phyloP scores from a whole-genome alignment of 202 grass and related monocot species.

The Digitaria exilis region DNA sequence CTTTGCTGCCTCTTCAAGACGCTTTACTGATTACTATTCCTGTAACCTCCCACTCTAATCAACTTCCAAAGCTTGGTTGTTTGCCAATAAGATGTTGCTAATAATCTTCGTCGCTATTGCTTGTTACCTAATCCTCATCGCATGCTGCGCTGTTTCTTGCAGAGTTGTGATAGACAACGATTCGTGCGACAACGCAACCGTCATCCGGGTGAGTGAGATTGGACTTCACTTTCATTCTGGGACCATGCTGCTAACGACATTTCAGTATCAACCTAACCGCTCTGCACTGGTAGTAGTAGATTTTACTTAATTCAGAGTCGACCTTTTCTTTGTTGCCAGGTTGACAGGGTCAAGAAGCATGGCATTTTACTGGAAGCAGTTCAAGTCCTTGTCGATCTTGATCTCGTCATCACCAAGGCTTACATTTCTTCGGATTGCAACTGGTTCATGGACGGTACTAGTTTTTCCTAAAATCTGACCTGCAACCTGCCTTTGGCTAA shows the following conservation, averaged over 20 bases:
- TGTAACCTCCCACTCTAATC: background rate
- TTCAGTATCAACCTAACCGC: background rate
- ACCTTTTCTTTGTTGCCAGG: conserved; percentile 41
- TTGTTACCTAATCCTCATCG: background rate
- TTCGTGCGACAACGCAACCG: conserved; percentile 61
- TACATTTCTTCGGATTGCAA: conserved; percentile 77
- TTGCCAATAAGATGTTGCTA: background rate
- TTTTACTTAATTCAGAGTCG: no score
- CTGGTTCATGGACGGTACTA: conserved; percentile 89
- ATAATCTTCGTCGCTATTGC: background rate
- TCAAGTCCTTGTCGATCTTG: conserved; percentile 70
- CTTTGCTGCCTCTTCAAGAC: background rate
- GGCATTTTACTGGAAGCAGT: conserved; percentile 76
- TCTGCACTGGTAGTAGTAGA: background rate
- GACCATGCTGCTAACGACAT: background rate
- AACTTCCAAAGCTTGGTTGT: background rate
- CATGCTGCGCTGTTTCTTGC: conserved; percentile 11
- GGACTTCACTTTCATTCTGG: conserved; percentile 18
- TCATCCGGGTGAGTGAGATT: conserved; percentile 71
- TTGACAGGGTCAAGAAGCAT: conserved; percentile 73
- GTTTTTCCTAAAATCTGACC: background rate
- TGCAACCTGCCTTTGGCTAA: background rate
- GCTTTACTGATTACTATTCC: background rate
- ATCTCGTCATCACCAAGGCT: conserved; percentile 64
- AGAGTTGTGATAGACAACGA: conserved; percentile 78